Evolutionary conservation across 176 grass and related monocot species (phyloP), one percentile per base, ranked within the genome.

Genomic region (Phoenix roebelenii): DNA sequence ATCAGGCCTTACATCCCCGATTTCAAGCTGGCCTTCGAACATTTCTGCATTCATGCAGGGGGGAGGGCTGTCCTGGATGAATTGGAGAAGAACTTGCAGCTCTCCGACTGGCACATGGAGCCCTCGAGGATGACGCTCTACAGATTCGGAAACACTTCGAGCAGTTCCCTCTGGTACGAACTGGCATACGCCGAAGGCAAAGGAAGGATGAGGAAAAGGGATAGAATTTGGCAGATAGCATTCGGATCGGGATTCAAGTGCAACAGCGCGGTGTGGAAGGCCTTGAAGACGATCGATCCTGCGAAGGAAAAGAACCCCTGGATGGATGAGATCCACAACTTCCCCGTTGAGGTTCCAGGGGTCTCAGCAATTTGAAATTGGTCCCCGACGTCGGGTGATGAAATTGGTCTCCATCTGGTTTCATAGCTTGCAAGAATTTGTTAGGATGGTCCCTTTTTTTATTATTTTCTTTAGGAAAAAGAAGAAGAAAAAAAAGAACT

Each of bases 211-310:
- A 55, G 32, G 51, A 54, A 55, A 25, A 20, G 50, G 24, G 64
- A 67, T 25, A 30, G 64, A 50, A 32, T 67, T 30, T 67, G 64
- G 64, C 64, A 67, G 29, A 67, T 67, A 2, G 64, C 64, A 5
- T 67, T 67, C 23, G 64, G 64, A 6, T 67, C 64, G 3, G 64
- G 64, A 25, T 67, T 67, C 64, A 67, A 67, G 51, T 67, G 64
- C 4, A 67, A 67, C 64, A 54, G 64, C 4, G 64, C 64, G 0
- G 64, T 67, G 1, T 67, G 64, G 64, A 54, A 35, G 10, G 64
- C 51, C 1, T 20, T 67, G 16, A 67, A 29, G 25, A 67, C 50
- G 20, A 25, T 67, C n/a, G 54, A 67, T 50, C 64, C 64, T 19
- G 50, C 16, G 0, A 32, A 32, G 64, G 64, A 67, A 51, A 67